Conservation (phyloP, 148 eudicot genomes). For the Chenopodium album region DNA sequence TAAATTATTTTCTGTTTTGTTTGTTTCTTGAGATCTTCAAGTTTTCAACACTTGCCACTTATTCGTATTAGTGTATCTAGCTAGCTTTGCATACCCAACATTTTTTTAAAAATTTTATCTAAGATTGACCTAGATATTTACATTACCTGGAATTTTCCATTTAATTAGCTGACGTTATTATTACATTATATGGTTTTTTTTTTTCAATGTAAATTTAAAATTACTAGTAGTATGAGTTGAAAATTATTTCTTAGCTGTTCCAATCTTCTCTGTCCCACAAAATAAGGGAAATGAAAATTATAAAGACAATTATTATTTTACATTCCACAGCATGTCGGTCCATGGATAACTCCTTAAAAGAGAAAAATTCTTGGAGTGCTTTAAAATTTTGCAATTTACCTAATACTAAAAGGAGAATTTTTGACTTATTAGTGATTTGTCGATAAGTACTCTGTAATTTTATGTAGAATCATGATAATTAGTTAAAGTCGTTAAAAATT, state of each 20-base stretch:
- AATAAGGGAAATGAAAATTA: too few species aligned
- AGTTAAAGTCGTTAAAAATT: too few species aligned
- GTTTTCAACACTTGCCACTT: constrained; percentile 3
- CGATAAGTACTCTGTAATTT: too few species aligned
- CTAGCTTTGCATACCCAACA: background rate
- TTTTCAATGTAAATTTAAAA: too few species aligned
- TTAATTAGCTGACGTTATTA: background rate
- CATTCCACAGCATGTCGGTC: constrained; percentile 15
- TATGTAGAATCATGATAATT: too few species aligned
- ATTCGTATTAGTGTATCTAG: background rate
- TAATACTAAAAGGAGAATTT: background rate
- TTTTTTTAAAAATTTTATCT: background rate
- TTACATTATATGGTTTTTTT: too few species aligned
- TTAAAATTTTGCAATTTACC: background rate
- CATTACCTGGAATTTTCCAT: background rate
- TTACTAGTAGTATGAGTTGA: background rate
- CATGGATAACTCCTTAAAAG: background rate
- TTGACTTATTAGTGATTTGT: background rate
- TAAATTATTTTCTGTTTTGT: constrained; percentile 1
- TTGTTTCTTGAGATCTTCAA: constrained; percentile 19
- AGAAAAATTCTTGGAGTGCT: background rate
- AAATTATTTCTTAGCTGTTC: background rate
- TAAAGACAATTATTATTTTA: background rate
- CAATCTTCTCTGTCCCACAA: background rate
- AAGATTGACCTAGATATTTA: background rate